Conservation (phyloP, 2,329 filamentous ascomycete genomes). For the Dothideomycetes sp. region DNA sequence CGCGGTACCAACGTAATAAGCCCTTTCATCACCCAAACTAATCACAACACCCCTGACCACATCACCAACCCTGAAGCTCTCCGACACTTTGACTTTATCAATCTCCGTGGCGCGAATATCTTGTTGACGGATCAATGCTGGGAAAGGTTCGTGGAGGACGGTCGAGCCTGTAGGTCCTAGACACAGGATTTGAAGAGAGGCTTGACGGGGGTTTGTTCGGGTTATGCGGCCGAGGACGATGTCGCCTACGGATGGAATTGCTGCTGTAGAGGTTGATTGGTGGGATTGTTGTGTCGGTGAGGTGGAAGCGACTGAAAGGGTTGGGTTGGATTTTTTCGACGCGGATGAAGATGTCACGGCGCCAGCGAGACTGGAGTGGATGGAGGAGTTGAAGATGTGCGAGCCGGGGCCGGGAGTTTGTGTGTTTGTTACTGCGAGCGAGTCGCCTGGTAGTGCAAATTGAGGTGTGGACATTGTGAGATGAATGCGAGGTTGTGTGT, state of each 20-base stretch:
- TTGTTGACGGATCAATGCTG: conserved; percentile 43
- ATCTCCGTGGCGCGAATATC: conserved; percentile 94
- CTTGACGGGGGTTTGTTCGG: conserved; percentile 75
- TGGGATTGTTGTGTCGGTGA: conserved; percentile 11
- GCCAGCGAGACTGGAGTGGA: conserved; percentile 78
- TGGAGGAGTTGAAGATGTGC: conserved; percentile 63
- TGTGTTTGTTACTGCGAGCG: conserved; percentile 58
- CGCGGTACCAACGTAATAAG: conserved; percentile 90
- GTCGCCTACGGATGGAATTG: conserved; percentile 73
- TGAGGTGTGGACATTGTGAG: conserved; percentile 5
- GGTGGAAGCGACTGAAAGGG: conserved; percentile 29
- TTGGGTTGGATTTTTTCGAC: conserved; percentile 45
- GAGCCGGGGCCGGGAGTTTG: conserved; percentile 74
- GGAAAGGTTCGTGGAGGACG: conserved; percentile 22
- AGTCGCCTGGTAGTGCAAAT: conserved; percentile 71
- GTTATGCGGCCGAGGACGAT: conserved; percentile 78
- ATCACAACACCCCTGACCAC: conserved; percentile 79
- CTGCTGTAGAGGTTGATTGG: conserved; percentile 42
- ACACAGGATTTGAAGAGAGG: conserved; percentile 75
- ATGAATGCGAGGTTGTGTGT: not conserved
- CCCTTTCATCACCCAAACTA: conserved; percentile 79
- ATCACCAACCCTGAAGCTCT: conserved; percentile 87
- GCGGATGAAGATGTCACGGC: conserved; percentile 34
- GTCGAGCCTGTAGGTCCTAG: conserved; percentile 48
- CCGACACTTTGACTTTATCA: conserved; percentile 83